phyloP scores from a whole-genome alignment of 163 green algal species.

The Scenedesmus sp. region DNA sequence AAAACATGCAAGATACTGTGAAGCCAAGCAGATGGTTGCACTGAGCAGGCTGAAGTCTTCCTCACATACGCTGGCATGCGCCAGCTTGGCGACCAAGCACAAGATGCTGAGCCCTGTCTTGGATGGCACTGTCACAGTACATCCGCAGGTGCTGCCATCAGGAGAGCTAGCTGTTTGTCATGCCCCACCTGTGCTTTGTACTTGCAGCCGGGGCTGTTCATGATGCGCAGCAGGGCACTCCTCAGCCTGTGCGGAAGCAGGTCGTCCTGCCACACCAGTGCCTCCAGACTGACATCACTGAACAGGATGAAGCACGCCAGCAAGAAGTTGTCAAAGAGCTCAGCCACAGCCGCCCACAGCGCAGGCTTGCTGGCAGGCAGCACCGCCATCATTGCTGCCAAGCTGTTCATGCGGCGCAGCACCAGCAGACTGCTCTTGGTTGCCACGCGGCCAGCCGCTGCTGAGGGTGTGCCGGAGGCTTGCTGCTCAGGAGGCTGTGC shows the following conservation, averaged over 20 bases:
- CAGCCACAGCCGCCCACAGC: slow-evolving; percentile 61
- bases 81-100: too few relatives aligned
- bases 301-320: slow-evolving; percentile 83
- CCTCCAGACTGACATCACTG: slow-evolving; percentile 62
- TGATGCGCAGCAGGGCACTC: slow-evolving; percentile 71
- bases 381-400: slow-evolving; percentile 33
- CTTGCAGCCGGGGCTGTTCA: slow-evolving; percentile 58
- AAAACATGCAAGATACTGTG: too few relatives aligned
- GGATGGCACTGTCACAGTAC: too few relatives aligned
- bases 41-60: too few relatives aligned
- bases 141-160: background rate
- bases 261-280: slow-evolving; percentile 62
- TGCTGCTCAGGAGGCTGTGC: background rate
- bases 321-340: slow-evolving; percentile 89
- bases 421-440: slow-evolving; percentile 39
- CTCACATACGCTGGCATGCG: too few relatives aligned
- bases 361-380: background rate
- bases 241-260: slow-evolving; percentile 45
- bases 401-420: slow-evolving; percentile 21
- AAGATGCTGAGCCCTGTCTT: too few relatives aligned
- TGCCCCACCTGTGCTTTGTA: slow-evolving; percentile 64
- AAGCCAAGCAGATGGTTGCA: too few relatives aligned
- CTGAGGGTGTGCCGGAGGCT: background rate
- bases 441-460: slow-evolving; percentile 5
- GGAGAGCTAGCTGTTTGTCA: background rate